Evolutionary conservation across 2,329 filamentous ascomycete genomes (phyloP), one percentile per base, ranked within the genome.

Genomic region (Chlorencoelia australis): DNA sequence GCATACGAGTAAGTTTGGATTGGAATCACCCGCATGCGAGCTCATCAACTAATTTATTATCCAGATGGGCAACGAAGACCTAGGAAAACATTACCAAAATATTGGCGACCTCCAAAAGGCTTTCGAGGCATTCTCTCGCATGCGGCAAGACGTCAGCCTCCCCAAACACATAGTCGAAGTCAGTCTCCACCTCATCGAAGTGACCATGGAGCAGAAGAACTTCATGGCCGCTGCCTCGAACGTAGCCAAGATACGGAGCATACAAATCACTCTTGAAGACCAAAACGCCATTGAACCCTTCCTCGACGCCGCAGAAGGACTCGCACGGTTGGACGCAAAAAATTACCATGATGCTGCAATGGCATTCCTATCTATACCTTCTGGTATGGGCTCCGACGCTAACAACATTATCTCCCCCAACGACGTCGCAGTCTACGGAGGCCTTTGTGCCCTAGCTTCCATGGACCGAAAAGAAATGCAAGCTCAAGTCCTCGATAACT

Each of bases 11-110:
- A 67, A 39, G 71, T 26, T 14, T 11, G n/a, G 6, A 17, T n/a
- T n/a, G n/a, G n/a, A n/a, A n/a, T n/a, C n/a, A n/a, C n/a, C n/a
- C n/a, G n/a, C n/a, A n/a, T n/a, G n/a, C n/a, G 2, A 18, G n/a
- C 10, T 20, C 33, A 24, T 24, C 17, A 36, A 20, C 24, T 14
- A 18, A 14, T 15, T 32, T 25, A 20, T 33, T 16, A 34, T 19
- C 16, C 49, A 94, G 84, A 95, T 96, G 78, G 89, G 86, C 29
- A 83, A 95, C 51, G 87, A 95, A 59, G 91, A 96, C 50, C 67
- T 96, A 4, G 91, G 86, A 27, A 77, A 75, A 43, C 87, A 94
- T 60, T 80, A 82, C 44, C 84, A 93, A 59, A 69, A 68, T 24
- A 85, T 76, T 11, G 89, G 91, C 37, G 79, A 88, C 39, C 71